A percentile compares a stretch with the other conserved stretches of the same genome.
These are phyloP conservation scores for Lactifluus hygrophoroides DNA, from an alignment of 768 basidiomycete species.

Conservation along the genomic window DNA sequence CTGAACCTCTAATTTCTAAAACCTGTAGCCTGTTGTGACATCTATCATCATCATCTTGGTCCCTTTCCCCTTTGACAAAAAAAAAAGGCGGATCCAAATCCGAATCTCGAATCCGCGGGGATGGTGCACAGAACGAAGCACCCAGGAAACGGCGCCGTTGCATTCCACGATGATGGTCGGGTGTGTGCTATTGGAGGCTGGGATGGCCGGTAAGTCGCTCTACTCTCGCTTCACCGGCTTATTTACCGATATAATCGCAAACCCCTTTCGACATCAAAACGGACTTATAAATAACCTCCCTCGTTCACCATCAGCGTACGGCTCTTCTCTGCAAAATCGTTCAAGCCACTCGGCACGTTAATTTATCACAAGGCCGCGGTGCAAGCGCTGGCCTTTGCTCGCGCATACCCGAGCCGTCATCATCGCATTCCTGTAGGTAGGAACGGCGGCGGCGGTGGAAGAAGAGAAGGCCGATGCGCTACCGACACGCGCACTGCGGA, in stretches of 20 bases:
- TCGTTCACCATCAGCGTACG: conserved; percentile 46
- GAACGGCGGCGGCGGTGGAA: background rate
- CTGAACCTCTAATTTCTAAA: background rate
- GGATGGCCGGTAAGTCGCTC: conserved; percentile 73
- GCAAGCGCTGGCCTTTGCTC: conserved; percentile 67
- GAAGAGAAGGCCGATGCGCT: background rate
- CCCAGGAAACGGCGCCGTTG: conserved; percentile 71
- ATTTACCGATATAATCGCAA: too few species aligned
- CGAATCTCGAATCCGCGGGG: conserved; percentile 21
- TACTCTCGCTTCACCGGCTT: too few species aligned
- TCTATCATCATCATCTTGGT: too few species aligned
- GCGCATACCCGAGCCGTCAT: background rate
- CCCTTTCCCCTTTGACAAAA: too few species aligned
- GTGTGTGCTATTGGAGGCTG: conserved; percentile 88
- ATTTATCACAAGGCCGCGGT: conserved; percentile 73
- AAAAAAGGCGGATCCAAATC: conserved; percentile 7
- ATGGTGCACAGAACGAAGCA: conserved; percentile 54
- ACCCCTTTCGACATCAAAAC: background rate
- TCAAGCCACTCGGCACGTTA: conserved; percentile 80
- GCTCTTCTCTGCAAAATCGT: conserved; percentile 68
- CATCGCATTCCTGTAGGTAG: background rate
- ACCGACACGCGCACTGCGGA: background rate
- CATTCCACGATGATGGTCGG: conserved; percentile 63
- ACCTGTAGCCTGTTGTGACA: background rate
- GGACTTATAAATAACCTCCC: background rate